Base-by-base conservation (phyloP, 73 alveolate species). In the Paramecium sonneborni region DNA sequence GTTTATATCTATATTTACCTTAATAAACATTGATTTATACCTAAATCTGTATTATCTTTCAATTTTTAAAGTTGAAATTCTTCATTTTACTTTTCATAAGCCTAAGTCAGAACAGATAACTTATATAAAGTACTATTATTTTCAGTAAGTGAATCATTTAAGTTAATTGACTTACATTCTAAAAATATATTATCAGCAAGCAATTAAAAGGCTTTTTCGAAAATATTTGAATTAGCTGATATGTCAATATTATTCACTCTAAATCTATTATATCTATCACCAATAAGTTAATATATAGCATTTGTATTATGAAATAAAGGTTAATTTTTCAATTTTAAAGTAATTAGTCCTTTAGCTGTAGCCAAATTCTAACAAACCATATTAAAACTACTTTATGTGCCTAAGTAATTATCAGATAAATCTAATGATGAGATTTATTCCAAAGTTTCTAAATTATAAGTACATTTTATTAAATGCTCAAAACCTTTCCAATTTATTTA, bases 251-350 rank as follows among this genome's bases (percentile, higher is more conserved):
- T 14, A 44, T 79, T 79, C 8, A 44, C 48, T 41, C 90, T 38
- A 23, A 79, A 79, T 7, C 26, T 39, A 46, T 79, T 24, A 21
- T 79, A 79, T 79, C 90, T 38, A 79, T 79, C 90, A n/a, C 90
- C 90, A 8, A 23, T 44, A 23, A 79, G 55, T 3, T n/a, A 23
- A 38, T 79, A 10, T 1, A 44, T 44, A 2, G 55, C 72, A 43
- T 20, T 24, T 0, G 76, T 39, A 43, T 43, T 43, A 43, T 79
- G 43, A 9, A 79, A 30, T 5, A 30, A 12, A 43, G 90, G 90
- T 44, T 79, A 9, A 39, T 79, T 79, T 43, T 14, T 39, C 30
- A 79, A 18, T 12, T 39, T 46, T 39, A 79, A 46, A 1, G 44
- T 8, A 14, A 79, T 8, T 12, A 79, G 9, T 43, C 90, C 90